Evolutionary conservation across 176 grass and related monocot species (phyloP).

Genomic region (Thinopyrum elongatum): DNA sequence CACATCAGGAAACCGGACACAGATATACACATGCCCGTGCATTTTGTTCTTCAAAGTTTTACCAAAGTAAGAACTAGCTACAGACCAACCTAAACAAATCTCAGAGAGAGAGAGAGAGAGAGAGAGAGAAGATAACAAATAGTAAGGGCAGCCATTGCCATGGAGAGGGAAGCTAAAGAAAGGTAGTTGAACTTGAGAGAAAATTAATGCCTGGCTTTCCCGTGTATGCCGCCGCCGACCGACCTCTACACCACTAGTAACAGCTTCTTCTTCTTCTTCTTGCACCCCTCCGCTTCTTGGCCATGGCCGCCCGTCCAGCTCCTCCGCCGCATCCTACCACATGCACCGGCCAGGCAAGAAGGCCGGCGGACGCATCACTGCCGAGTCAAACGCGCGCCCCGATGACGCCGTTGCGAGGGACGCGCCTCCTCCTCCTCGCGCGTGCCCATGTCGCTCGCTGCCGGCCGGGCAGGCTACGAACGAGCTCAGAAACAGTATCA

Average conservation of each 20-base stretch:
- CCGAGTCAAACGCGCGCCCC: no score
- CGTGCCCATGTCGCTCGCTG: background rate
- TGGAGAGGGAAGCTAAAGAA: constrained; percentile 68
- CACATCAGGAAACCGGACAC: background rate
- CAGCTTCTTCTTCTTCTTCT: background rate
- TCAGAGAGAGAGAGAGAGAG: background rate
- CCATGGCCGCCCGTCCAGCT: no score
- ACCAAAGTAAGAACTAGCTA: background rate
- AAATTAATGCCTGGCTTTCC: constrained; percentile 80
- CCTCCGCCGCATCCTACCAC: background rate
- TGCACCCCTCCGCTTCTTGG: background rate
- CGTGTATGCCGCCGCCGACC: constrained; percentile 76
- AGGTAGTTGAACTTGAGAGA: constrained; percentile 50
- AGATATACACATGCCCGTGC: background rate
- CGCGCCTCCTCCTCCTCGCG: background rate
- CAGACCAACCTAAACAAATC: background rate
- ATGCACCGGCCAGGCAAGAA: background rate
- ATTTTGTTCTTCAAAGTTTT: background rate
- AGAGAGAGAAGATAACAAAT: background rate
- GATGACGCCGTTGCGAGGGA: background rate
- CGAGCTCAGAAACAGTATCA: no score
- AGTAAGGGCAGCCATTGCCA: background rate
- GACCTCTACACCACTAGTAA: constrained; percentile 3
- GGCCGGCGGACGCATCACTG: background rate
- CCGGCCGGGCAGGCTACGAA: no score